A percentile compares a stretch with the other conserved stretches of the same genome.
phyloP scores from a whole-genome alignment of 768 basidiomycete species.

The Phaeotremella skinneri region DNA sequence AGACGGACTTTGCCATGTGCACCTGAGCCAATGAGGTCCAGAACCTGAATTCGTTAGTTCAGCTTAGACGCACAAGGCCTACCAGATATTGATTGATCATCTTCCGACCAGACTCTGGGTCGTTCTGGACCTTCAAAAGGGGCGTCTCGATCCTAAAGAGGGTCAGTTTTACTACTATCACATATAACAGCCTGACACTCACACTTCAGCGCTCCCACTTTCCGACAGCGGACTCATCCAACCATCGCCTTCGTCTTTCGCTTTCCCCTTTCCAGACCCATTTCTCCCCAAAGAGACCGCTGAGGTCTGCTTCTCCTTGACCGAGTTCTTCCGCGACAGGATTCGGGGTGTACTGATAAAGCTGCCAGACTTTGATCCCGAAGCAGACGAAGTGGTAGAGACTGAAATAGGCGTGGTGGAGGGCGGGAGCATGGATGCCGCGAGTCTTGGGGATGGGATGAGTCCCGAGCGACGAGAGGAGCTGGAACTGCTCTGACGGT shows the following conservation, averaged over 20 bases:
- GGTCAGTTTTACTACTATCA: not conserved
- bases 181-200: slow-evolving; percentile 7
- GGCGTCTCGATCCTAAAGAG: slow-evolving; percentile 50
- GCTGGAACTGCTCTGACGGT: not conserved
- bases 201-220: slow-evolving; percentile 34
- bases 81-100: slow-evolving; percentile 78
- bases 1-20: slow-evolving; percentile 87
- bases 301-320: slow-evolving; percentile 7
- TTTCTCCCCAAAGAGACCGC: slow-evolving; percentile 11
- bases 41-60: slow-evolving; percentile 53
- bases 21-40: slow-evolving; percentile 74
- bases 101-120: slow-evolving; percentile 49
- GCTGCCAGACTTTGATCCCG: slow-evolving; percentile 13
- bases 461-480: not conserved
- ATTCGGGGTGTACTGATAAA: slow-evolving; percentile 18
- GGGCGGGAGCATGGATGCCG: not conserved
- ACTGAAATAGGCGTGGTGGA: not conserved
- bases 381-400: slow-evolving; percentile 6
- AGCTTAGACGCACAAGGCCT: slow-evolving; percentile 1
- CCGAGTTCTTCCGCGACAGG: slow-evolving; percentile 19
- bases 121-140: slow-evolving; percentile 32
- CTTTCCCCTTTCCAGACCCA: slow-evolving; percentile 12
- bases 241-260: slow-evolving; percentile 18
- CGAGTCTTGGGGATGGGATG: not conserved
- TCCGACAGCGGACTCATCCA: slow-evolving; percentile 27